Conservation (phyloP, 2,329 filamentous ascomycete genomes). For the Rachicladosporium sp. region DNA sequence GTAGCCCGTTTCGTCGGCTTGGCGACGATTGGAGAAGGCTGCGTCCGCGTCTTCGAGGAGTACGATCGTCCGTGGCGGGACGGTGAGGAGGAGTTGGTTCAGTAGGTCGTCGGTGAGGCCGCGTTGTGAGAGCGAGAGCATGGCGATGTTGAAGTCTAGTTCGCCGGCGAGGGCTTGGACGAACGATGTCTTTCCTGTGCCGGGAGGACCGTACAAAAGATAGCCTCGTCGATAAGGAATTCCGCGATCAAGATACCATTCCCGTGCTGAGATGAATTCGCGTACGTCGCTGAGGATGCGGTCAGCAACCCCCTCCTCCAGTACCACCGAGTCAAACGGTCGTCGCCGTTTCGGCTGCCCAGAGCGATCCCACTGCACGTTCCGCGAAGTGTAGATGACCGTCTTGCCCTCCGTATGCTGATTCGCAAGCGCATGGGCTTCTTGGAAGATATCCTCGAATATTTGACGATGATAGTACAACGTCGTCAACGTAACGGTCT, state of each 20-base stretch:
- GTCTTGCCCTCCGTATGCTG: conserved; percentile 85
- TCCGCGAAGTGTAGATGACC: conserved; percentile 74
- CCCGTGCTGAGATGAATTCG: conserved; percentile 65
- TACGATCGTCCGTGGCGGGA: conserved; percentile 70
- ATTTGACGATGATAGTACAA: conserved; percentile 80
- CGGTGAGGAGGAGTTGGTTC: conserved; percentile 72
- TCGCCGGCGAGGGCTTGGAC: conserved; percentile 92
- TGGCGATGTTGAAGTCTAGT: conserved; percentile 82
- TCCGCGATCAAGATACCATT: conserved; percentile 89
- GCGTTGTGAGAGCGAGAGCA: conserved; percentile 80
- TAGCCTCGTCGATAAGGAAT: conserved; percentile 89
- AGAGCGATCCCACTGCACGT: conserved; percentile 73
- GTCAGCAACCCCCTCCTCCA: conserved; percentile 75
- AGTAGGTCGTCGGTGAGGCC: conserved; percentile 83
- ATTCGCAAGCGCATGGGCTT: conserved; percentile 70
- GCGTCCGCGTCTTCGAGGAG: conserved; percentile 85
- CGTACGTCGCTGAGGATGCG: conserved; percentile 66
- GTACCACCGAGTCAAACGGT: conserved; percentile 74
- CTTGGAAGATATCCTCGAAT: conserved; percentile 78
- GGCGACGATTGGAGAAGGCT: conserved; percentile 70
- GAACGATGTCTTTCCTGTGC: conserved; percentile 89
- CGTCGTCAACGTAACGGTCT: conserved; percentile 84
- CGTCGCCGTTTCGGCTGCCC: conserved; percentile 77
- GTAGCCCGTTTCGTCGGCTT: conserved; percentile 71
- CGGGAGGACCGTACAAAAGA: conserved; percentile 76